Evolutionary conservation across 2,329 filamentous ascomycete genomes (phyloP).

Genomic region (Talaromyces rugulosus): DNA sequence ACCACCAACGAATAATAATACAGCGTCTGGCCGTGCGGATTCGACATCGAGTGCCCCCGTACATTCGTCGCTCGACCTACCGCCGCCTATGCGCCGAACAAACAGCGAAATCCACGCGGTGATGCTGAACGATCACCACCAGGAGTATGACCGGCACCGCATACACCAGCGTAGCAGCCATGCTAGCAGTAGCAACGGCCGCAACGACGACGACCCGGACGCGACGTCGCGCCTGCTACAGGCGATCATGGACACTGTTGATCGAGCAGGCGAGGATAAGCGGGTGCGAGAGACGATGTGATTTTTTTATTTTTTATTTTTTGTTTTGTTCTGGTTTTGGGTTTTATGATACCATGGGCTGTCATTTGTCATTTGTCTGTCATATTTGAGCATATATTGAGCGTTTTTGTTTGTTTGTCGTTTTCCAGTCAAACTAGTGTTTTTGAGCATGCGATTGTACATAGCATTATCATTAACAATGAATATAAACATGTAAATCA

Average conservation of each 20-base stretch:
- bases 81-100: slow-evolving; percentile 32
- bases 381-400: neutral
- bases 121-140: slow-evolving; percentile 15
- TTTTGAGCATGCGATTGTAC: neutral
- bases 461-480: neutral
- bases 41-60: slow-evolving; percentile 22
- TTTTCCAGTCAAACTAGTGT: neutral
- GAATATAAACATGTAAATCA: neutral
- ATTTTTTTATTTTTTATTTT: too few species aligned
- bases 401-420: neutral
- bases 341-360: neutral
- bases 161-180: neutral
- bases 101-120: slow-evolving; percentile 32
- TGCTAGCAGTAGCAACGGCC: neutral
- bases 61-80: slow-evolving; percentile 11
- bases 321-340: neutral
- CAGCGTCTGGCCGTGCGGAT: neutral
- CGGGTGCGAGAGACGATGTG: neutral
- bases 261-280: neutral
- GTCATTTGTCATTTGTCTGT: neutral
- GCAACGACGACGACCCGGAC: slow-evolving; percentile 21
- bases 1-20: neutral
- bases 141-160: slow-evolving; percentile 13
- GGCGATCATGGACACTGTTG: slow-evolving; percentile 40
- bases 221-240: slow-evolving; percentile 38